A percentile compares a stretch with the other conserved stretches of the same genome.
These are phyloP conservation scores for Lepraria neglecta DNA, from an alignment of 495 filamentous ascomycete species.

Conservation along the genomic window DNA sequence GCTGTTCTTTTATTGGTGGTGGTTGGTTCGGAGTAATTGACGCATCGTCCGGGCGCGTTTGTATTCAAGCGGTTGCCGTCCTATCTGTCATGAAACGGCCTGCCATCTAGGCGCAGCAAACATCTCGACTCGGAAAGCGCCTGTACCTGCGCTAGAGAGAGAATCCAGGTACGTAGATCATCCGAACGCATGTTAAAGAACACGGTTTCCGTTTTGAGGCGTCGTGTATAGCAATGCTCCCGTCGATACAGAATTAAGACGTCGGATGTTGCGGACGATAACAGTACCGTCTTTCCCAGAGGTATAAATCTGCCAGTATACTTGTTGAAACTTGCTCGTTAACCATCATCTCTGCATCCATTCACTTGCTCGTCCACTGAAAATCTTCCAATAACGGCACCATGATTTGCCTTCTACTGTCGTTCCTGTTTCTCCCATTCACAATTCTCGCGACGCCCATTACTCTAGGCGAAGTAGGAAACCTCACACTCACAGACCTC, in stretches of 20 bases:
- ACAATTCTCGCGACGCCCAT: neutral
- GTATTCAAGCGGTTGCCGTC: neutral
- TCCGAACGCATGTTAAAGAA: conserved; percentile 3
- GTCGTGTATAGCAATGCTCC: conserved; percentile 2
- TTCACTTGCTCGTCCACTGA: neutral
- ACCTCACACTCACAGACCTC: neutral
- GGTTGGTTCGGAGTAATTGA: neutral
- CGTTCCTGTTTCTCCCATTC: neutral
- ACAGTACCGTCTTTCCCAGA: neutral
- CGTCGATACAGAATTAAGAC: conserved; percentile 3
- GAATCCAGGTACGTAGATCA: neutral
- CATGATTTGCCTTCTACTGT: neutral
- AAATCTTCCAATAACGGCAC: neutral
- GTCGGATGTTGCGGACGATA: conserved; percentile 5
- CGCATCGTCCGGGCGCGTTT: conserved; percentile 3
- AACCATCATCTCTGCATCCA: no score
- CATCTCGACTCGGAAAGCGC: conserved; percentile 3
- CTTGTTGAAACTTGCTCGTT: neutral
- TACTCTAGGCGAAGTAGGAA: neutral
- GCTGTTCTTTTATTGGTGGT: no score
- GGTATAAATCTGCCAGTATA: neutral
- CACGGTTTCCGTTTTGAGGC: neutral
- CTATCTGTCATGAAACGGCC: neutral
- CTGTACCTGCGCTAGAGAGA: neutral
- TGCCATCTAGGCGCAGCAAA: conserved; percentile 8